Evolutionary conservation across 768 basidiomycete species (phyloP), one percentile per base, ranked within the genome.

Genomic region (Suillus occidentalis): DNA sequence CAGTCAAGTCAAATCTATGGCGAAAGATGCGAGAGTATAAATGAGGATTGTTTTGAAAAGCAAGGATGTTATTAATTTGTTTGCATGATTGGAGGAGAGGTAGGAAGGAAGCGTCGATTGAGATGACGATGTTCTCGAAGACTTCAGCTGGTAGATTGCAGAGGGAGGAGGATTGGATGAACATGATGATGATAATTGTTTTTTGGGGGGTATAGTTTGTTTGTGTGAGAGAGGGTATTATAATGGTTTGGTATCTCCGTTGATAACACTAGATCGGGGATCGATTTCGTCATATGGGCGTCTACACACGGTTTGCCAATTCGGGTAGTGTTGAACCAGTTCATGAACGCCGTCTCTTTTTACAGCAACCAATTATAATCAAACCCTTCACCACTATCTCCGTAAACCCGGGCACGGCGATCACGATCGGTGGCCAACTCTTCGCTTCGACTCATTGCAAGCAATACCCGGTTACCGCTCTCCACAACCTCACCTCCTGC

Each of bases 21-120:
- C 77, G 77, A 70, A 86, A 91, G 8, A 92, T 81, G 39, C 78
- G 75, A 0, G 85, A 80, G 66, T 83, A 85, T 61, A 91, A 82
- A 25, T 78, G 74, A 28, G 58, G 58, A 61, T 74, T 68, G 0
- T 67, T 63, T 6, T 39, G 61, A 18, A 53, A 60, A 10, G 64
- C 62, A 68, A 89, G 81, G 1, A 68, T 60, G 39, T 58, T 12
- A 70, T 85, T 63, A 22, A 90, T 69, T 55, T 71, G 63, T 3
- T 67, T 77, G 63, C 79, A 86, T 5, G 83, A 74, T 37, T 74
- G 74, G 56, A 85, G 81, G 58, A 92, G 77, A 0, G 87, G 78
- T 20, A 83, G 63, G 57, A 90, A 72, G 8, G 76, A n/a, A n/a
- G n/a, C 47, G 22, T 65, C 1, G 72, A 42, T 0, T 10, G 34